Base-by-base conservation (phyloP, 768 basidiomycete species). In the Exsudoporus frostii region DNA sequence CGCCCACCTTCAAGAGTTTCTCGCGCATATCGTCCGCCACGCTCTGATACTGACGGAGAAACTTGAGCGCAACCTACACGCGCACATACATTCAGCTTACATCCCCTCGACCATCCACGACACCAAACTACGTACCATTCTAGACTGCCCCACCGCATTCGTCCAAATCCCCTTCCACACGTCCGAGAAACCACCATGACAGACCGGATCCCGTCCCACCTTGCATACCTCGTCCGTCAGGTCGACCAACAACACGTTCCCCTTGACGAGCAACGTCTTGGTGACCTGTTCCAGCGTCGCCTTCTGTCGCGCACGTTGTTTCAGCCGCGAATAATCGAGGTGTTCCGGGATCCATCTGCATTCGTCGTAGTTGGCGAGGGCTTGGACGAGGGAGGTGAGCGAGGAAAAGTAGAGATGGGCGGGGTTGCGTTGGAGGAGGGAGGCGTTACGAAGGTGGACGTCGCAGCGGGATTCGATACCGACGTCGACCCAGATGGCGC, bases 131-230 rank as follows among this genome's bases (percentile, higher is more conserved):
- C 56, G 19, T 39, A 71, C 70, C 57, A 45, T 45, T 27, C 24
- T 55, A 19, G 60, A 56, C 22, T 72, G 60, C 70, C 78, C 61
- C 72, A 72, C 15, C n/a, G 74, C 67, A 53, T 79, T 80, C 55
- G 71, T 74, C 82, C 81, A 83, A 5, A 64, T 56, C 0, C 79
- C 83, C 64, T 80, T 80, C 81, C 81, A 84, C 5, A 84, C 80
- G 61, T 84, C 83, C 29, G 81, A 76, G 51, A 84, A 85, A 6
- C 79, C 75, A 1, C 83, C 83, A 64, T 78, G 75, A 25, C 72
- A 78, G 33, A 80, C 74, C 0, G 82, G 73, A 53, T 74, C 68
- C 42, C 73, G 69, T 2, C 80, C 81, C 17, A 79, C 64, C 50
- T 69, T 73, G 49, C 63, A 67, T 11, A 85, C 75, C 51, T 80